Evolutionary conservation across 495 filamentous ascomycete genomes (phyloP).

Genomic region (Podospora tetraspora): DNA sequence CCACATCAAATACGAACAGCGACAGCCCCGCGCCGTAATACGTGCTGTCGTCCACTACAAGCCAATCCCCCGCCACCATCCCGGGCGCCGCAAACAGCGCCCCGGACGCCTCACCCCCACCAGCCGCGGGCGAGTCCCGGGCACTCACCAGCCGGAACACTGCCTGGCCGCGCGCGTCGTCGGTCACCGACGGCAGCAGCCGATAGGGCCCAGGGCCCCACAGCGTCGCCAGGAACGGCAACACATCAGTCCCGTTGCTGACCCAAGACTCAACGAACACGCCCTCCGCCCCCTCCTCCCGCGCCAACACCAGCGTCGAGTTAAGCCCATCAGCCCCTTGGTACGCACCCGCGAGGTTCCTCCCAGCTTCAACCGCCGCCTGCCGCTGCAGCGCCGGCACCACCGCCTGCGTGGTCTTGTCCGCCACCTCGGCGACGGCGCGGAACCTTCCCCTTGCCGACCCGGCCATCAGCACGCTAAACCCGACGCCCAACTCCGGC

Average conservation of each 20-base stretch:
- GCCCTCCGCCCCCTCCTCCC: constrained; percentile 25
- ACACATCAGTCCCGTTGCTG: constrained; percentile 35
- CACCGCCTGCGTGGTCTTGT: constrained; percentile 26
- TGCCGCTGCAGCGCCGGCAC: constrained; percentile 34
- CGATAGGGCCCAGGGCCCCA: constrained; percentile 14
- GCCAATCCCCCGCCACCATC: constrained; percentile 14
- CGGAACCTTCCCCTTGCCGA: not conserved
- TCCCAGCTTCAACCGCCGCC: constrained; percentile 27
- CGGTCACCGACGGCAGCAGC: constrained; percentile 29
- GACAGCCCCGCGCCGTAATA: constrained; percentile 27
- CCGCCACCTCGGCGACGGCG: constrained; percentile 18
- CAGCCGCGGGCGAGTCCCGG: not conserved
- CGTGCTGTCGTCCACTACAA: constrained; percentile 21
- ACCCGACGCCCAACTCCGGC: constrained; percentile 40
- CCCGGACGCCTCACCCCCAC: constrained; percentile 2
- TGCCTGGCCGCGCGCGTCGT: constrained; percentile 19
- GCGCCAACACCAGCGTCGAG: constrained; percentile 28
- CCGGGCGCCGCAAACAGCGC: constrained; percentile 20
- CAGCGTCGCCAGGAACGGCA: constrained; percentile 12
- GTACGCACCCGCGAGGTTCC: constrained; percentile 32
- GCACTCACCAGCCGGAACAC: constrained; percentile 26
- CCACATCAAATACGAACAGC: constrained; percentile 37
- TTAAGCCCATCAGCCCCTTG: constrained; percentile 22
- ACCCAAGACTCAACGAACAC: constrained; percentile 32
- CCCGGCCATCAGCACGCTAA: constrained; percentile 34